A percentile compares a stretch with the other conserved stretches of the same genome.
Conservation (phyloP, 2,329 filamentous ascomycete species). For the Hypomyces perniciosus region DNA sequence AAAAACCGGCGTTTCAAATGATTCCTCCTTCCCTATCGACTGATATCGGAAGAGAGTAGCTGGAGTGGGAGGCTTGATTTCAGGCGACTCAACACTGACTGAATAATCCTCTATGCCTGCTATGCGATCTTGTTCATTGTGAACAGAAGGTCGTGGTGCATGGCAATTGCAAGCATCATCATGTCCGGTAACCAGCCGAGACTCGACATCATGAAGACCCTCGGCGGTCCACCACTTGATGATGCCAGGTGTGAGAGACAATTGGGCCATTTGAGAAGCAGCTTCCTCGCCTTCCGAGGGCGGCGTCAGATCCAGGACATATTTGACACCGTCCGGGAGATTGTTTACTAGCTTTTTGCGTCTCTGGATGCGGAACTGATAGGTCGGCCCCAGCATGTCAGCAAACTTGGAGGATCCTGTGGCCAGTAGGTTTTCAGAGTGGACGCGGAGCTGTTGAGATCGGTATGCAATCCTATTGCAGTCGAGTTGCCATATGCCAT, state of each 20-base stretch:
- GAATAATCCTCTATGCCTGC: background rate
- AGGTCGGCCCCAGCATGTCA: constrained; percentile 37
- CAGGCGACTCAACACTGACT: background rate
- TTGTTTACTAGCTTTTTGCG: constrained; percentile 30
- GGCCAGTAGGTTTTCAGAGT: constrained; percentile 40
- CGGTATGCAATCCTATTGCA: constrained; percentile 31
- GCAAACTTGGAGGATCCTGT: constrained; percentile 43
- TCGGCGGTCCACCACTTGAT: constrained; percentile 47
- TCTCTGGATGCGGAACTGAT: constrained; percentile 35
- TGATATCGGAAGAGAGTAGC: constrained; percentile 7
- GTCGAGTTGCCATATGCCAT: constrained; percentile 19
- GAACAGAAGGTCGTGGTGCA: background rate
- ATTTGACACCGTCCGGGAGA: constrained; percentile 43
- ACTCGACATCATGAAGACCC: constrained; percentile 26
- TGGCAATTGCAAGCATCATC: constrained; percentile 35
- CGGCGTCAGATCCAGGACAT: constrained; percentile 59
- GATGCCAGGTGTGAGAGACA: constrained; percentile 52
- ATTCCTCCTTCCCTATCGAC: background rate
- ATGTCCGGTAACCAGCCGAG: constrained; percentile 32
- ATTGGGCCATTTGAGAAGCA: constrained; percentile 50
- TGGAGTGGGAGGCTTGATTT: constrained; percentile 3
- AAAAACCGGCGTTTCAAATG: constrained; percentile 23
- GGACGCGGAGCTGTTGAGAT: constrained; percentile 36
- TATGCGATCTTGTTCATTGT: background rate
- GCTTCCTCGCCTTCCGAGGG: constrained; percentile 56